phyloP scores from a whole-genome alignment of 2,329 filamentous ascomycete genomes.

The Monosporascus sp. region DNA sequence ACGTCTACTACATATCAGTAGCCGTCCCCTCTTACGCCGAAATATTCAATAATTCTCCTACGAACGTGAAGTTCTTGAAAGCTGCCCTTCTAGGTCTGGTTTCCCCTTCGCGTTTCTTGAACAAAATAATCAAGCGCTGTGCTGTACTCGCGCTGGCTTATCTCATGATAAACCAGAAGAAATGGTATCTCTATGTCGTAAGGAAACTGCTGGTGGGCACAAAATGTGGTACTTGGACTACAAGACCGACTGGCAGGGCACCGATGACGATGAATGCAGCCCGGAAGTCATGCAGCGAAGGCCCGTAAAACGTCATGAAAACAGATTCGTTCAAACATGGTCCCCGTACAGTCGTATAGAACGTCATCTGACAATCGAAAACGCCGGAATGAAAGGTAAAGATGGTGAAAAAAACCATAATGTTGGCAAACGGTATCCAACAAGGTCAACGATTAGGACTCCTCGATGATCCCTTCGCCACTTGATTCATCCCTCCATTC shows the following conservation, averaged over 20 bases:
- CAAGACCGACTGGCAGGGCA: background rate
- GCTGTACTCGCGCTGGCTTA: conserved; percentile 6
- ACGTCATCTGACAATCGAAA: background rate
- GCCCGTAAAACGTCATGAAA: background rate
- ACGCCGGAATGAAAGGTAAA: conserved; percentile 3
- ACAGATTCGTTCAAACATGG: background rate
- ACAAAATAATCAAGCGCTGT: conserved; percentile 12
- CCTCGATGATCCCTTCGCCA: conserved; percentile 63
- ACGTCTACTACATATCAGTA: background rate
- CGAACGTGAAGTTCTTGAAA: too few relatives aligned
- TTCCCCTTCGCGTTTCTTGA: too few relatives aligned
- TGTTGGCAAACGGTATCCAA: background rate
- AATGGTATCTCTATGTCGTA: conserved; percentile 24
- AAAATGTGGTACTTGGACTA: background rate
- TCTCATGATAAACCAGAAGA: conserved; percentile 13
- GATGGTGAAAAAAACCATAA: conserved; percentile 1
- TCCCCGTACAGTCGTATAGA: background rate
- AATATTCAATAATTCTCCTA: background rate
- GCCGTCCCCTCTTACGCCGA: background rate
- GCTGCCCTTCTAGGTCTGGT: too few relatives aligned
- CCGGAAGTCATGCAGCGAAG: background rate
- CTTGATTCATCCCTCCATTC: conserved; percentile 88
- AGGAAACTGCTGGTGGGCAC: conserved; percentile 3
- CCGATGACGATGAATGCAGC: background rate
- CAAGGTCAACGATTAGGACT: conserved; percentile 37